Percentiles rank a stretch among this genome's conserved stretches.
Conservation (phyloP, 768 basidiomycete genomes). For the Russula emetica region DNA sequence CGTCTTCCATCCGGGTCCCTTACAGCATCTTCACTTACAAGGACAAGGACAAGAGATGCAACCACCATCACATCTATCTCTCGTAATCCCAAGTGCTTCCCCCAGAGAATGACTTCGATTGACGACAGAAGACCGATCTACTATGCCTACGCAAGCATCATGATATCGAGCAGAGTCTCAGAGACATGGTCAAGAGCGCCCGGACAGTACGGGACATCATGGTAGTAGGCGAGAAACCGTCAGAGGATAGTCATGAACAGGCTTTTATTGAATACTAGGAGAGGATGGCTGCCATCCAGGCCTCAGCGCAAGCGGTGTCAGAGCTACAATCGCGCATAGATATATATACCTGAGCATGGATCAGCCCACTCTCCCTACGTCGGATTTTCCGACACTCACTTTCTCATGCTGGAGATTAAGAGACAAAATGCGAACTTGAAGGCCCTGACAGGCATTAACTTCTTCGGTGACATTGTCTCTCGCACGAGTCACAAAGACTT, state of each 20-base stretch:
- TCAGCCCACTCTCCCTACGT: not conserved
- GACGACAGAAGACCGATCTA: not conserved
- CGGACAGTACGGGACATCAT: slow-evolving; percentile 2
- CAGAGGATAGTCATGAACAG: slow-evolving; percentile 2
- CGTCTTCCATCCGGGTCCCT: not conserved
- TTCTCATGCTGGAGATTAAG: not conserved
- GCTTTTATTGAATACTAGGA: slow-evolving; percentile 9
- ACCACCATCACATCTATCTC: not conserved
- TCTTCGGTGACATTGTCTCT: no score
- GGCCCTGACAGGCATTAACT: no score
- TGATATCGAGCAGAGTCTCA: slow-evolving; percentile 12
- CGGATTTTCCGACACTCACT: not conserved
- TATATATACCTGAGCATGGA: not conserved
- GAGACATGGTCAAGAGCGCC: slow-evolving; percentile 4
- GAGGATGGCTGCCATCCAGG: slow-evolving; percentile 1
- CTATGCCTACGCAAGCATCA: not conserved
- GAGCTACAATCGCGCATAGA: not conserved
- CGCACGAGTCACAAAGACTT: no score
- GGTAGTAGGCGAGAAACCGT: not conserved
- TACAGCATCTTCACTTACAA: not conserved
- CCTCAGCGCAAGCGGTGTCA: slow-evolving; percentile 5
- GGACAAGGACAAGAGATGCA: not conserved
- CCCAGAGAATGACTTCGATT: slow-evolving; percentile 6
- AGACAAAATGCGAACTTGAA: not conserved
- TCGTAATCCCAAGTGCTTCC: no score